These are phyloP conservation scores for Moesziomyces antarcticus DNA, from an alignment of 1,284 basidiomycete genomes.

Conservation along the genomic window DNA sequence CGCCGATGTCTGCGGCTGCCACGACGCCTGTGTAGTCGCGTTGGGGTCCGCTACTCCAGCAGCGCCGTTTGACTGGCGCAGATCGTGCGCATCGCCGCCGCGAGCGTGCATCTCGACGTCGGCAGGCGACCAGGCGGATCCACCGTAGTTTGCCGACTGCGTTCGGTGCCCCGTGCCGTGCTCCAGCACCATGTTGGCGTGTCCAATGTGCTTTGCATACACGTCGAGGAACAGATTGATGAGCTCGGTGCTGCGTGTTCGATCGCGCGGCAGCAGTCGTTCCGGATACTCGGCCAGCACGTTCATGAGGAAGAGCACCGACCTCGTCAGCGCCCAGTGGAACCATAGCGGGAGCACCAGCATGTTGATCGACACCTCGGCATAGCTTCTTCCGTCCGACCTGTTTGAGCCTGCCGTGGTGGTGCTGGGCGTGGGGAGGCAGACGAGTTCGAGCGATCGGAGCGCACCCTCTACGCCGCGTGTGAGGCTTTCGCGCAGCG, in stretches of 20 bases:
- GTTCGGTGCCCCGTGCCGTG: slow-evolving; percentile 7
- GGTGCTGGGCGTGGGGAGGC: slow-evolving; percentile 8
- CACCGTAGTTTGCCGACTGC: background rate
- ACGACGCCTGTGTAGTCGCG: background rate
- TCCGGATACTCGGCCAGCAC: slow-evolving; percentile 37
- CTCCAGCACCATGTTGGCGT: slow-evolving; percentile 38
- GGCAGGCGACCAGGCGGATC: slow-evolving; percentile 14
- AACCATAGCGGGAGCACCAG: slow-evolving; percentile 38
- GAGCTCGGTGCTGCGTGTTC: slow-evolving; percentile 23
- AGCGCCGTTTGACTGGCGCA: background rate
- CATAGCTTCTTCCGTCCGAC: slow-evolving; percentile 1
- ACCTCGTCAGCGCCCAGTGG: slow-evolving; percentile 37
- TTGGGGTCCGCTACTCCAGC: background rate
- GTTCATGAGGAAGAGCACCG: slow-evolving; percentile 38
- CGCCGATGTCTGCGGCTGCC: background rate
- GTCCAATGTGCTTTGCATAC: slow-evolving; percentile 38
- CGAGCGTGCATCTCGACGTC: slow-evolving; percentile 1
- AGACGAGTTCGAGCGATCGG: slow-evolving; percentile 26
- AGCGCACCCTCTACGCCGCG: slow-evolving; percentile 28
- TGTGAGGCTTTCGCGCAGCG: slow-evolving; percentile 25
- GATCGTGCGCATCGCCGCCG: background rate
- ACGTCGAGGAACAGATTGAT: slow-evolving; percentile 36
- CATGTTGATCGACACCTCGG: slow-evolving; percentile 22
- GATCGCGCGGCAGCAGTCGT: slow-evolving; percentile 26
- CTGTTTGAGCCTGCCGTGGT: background rate